Evolutionary conservation across 805 yeast genomes (phyloP), one percentile per base, ranked within the genome.

Genomic region (Yarrowia porcina): DNA sequence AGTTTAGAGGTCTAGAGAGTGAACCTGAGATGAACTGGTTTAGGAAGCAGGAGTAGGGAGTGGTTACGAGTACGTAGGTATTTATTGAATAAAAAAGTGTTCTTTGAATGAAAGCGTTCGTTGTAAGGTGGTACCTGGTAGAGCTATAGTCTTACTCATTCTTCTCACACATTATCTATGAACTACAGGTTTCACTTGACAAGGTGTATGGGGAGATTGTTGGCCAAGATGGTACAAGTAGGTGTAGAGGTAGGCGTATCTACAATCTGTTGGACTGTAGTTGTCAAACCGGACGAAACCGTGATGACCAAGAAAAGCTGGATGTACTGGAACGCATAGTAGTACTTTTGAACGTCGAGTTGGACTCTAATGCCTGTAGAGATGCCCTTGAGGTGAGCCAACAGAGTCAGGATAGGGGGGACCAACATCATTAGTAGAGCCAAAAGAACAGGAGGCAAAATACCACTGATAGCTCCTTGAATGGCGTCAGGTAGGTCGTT

Each of bases 271-370:
- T 84, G 84, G 45, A 87, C 72, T 0, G 89, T 78, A 8, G 82
- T 84, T 1, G 87, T 81, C 3, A 89, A 73, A 27, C 96, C 92
- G 0, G 94, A 86, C 68, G 96, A 89, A 36, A 91, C 81, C 0
- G 96, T 88, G 1, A 91, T 90, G 25, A 91, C 93, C 47, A 92
- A 73, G 67, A 92, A 91, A 42, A 90, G 82, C 68, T 92, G 97
- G 59, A 91, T 83, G 71, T 89, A 90, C 56, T 87, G 75, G 69
- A 91, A 91, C 0, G 83, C 77, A 73, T 89, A 92, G 67, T 88
- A 81, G 89, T 94, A 88, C 49, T 79, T 77, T 67, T 90, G 97
- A 15, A 87, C 79, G 66, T 86, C 88, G n/a, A 82, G 61, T 69
- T 91, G 91, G 9, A 86, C 73, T 63, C 83, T 82, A 1, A 86